Base-by-base conservation (phyloP, 257 asterid genomes). In the Rauvolfia tetraphylla region DNA sequence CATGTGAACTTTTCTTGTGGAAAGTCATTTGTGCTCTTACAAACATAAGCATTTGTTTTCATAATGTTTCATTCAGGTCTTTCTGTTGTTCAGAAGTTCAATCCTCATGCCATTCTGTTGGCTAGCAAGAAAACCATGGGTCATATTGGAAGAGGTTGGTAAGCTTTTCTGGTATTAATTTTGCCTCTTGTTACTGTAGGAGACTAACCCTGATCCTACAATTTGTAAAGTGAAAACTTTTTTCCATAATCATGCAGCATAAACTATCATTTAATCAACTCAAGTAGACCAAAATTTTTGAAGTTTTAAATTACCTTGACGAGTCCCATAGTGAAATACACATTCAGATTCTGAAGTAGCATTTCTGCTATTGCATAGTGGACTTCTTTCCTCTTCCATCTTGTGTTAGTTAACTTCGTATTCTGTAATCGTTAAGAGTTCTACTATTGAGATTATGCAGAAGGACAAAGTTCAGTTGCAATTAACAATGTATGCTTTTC, bases 41-140 rank as follows among this genome's bases (percentile, higher is more conserved):
- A 27, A 63, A 61, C 57, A 53, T 41, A 12, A 33, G 27, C 49
- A 69, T 44, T 63, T 73, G 71, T 44, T 39, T 68, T 79, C 12
- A 76, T 17, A 33, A 61, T 79, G 42, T 70, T 17, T 66, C 41
- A 65, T 71, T 46, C 86, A 95, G 99, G 99, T 84, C 98, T 95
- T 79, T 88, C 98, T 2, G 78, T 90, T 75, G 95, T 95, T 79
- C 99, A 91, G 90, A 90, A 88, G 88, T 83, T 83, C 87, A 90
- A 90, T 77, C 92, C 98, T 25, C 91, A 87, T 79, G 97, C 99
- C 75, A 77, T 76, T 79, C 93, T 92, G 71, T 75, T 95, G 87
- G 97, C 93, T 82, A 98, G 93, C 81, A 91, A 89, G 74, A 90
- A 86, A 71, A 91, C 99, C 11, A 82, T 86, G 83, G 78, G 69